These are phyloP conservation scores for Aspergillus nidulans DNA, from an alignment of 495 filamentous ascomycete species.

Conservation along the genomic window DNA sequence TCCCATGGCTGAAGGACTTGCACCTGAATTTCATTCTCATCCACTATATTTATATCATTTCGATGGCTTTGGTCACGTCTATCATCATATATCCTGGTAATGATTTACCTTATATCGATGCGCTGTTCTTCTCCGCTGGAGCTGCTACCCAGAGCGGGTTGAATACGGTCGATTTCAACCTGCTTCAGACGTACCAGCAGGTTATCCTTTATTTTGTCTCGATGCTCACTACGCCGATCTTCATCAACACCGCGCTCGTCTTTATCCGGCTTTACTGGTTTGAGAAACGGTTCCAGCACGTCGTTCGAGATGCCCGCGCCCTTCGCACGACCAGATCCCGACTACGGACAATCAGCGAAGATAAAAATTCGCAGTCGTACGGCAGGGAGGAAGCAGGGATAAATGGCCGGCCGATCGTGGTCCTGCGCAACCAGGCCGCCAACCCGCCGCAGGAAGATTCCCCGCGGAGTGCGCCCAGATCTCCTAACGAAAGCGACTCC, in stretches of 20 bases:
- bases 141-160: slow-evolving; percentile 86
- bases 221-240: slow-evolving; percentile 81
- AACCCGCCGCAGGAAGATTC: slow-evolving; percentile 23
- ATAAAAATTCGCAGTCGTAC: slow-evolving; percentile 41
- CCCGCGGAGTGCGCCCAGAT: slow-evolving; percentile 18
- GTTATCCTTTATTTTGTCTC: slow-evolving; percentile 64
- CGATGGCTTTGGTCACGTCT: slow-evolving; percentile 63
- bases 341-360: slow-evolving; percentile 51
- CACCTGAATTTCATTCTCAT: slow-evolving; percentile 80
- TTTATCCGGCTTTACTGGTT: slow-evolving; percentile 96
- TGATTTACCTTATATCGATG: slow-evolving; percentile 75
- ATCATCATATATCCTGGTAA: slow-evolving; percentile 65
- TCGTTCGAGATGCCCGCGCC: slow-evolving; percentile 58
- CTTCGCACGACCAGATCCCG: slow-evolving; percentile 53
- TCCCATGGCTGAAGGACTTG: slow-evolving; percentile 41
- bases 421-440: slow-evolving; percentile 54
- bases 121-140: slow-evolving; percentile 78
- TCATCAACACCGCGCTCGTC: slow-evolving; percentile 81
- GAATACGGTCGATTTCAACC: slow-evolving; percentile 79
- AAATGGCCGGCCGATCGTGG: slow-evolving; percentile 64
- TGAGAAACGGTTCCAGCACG: slow-evolving; percentile 82
- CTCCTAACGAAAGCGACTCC: slow-evolving; percentile 20
- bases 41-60: slow-evolving; percentile 82
- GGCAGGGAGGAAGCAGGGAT: slow-evolving; percentile 62
- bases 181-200: slow-evolving; percentile 72